Base-by-base conservation (phyloP, 305 asterid genomes). In the Ruellia speciosa region DNA sequence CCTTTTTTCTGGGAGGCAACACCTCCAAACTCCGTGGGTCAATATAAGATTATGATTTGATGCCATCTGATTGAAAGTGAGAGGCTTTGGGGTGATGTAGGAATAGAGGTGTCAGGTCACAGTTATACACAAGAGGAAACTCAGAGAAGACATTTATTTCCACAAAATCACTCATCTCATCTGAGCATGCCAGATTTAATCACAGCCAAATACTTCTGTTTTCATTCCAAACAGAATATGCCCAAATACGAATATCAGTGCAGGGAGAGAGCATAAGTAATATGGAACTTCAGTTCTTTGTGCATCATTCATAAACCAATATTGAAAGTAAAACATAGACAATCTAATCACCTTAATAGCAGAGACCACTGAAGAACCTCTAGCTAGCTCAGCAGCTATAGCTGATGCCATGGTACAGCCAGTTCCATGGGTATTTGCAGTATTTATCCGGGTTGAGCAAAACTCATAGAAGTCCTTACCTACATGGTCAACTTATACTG, bases 331-430 rank as follows among this genome's bases (percentile, higher is more conserved):
- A 16, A 49, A 53, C n/a, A n/a, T n/a, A 53, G 62, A 14, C 34
- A 46, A 58, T 45, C 31, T 59, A 65, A 74, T 64, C 67, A 90
- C 97, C 96, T 85, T 81, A 59, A 90, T 66, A 72, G 98, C 96
- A 71, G 82, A 73, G 73, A 74, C 64, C 69, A 90, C 70, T 58
- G 90, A 69, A 67, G 80, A 80, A 35, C 95, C 98, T 68, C 69
- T 90, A 51, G 98, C 96, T 55, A 90, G 78, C 80, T 88, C 98
- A 58, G 98, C 96, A 49, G 98, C 96, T 69, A 90, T 83, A 50
- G 79, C 60, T 50, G 98, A 81, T 33, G 98, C 96, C 81, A 90
- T 68, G 31, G 90, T 90, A 66, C 96, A 90, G 63, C 98, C 98
- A 71, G 98, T 90, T 79, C 96, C 98, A 77, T 90, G 98, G 49